Percentiles rank a stretch among this genome's conserved stretches.
These are phyloP conservation scores for Jamesozyma jinghongensis DNA, from an alignment of 805 yeast species.

Conservation along the genomic window DNA sequence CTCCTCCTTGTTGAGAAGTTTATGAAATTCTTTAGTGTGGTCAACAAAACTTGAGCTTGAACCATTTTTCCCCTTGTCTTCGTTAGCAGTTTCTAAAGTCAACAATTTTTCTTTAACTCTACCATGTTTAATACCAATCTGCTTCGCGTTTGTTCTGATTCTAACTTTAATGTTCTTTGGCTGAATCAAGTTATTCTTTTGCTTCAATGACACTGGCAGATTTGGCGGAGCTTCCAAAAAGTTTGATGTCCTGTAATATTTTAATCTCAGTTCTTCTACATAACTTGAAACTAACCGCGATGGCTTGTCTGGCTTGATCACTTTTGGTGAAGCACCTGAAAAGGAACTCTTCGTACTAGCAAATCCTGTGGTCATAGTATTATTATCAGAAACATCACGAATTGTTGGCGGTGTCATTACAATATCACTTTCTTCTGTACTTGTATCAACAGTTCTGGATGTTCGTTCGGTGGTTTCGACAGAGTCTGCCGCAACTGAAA, in stretches of 20 bases:
- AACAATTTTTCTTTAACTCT: constrained; percentile 29
- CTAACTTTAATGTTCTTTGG: constrained; percentile 29
- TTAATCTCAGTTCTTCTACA: constrained; percentile 27
- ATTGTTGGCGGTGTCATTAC: not conserved
- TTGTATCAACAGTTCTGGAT: not conserved
- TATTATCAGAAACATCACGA: not conserved
- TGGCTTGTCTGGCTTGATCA: constrained; percentile 14
- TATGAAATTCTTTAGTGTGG: constrained; percentile 29
- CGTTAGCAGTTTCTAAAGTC: constrained; percentile 27
- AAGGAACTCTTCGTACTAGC: constrained; percentile 3
- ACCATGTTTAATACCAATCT: constrained; percentile 32
- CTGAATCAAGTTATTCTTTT: constrained; percentile 26
- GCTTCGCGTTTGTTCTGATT: constrained; percentile 29
- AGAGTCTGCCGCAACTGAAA: too few relatives aligned
- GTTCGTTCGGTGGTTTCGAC: too few relatives aligned
- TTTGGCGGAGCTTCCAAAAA: constrained; percentile 31
- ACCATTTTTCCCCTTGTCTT: constrained; percentile 10
- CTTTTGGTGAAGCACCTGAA: not conserved
- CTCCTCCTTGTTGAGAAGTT: constrained; percentile 18
- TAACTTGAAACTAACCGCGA: constrained; percentile 27
- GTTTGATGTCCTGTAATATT: constrained; percentile 27
- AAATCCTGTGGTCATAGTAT: not conserved
- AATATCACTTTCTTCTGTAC: not conserved
- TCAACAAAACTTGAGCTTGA: constrained; percentile 14
- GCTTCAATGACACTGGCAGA: constrained; percentile 26